A percentile compares a stretch with the other conserved stretches of the same genome.
Conservation (phyloP, 2,329 filamentous ascomycete species). For the Byssothecium circinans region DNA sequence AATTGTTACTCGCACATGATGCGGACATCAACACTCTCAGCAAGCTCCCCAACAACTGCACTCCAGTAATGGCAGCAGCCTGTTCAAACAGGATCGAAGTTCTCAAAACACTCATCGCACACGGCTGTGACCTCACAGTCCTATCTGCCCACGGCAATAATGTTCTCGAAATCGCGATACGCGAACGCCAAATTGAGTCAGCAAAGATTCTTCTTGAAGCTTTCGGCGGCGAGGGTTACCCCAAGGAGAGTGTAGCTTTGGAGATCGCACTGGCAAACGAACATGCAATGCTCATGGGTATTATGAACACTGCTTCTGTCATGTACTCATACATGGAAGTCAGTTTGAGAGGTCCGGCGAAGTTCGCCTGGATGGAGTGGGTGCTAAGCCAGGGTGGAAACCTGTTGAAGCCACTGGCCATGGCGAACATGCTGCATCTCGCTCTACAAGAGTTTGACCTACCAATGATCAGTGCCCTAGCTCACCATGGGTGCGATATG, state of each 20-base stretch:
- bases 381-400: conserved; percentile 21
- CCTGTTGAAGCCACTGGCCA: conserved; percentile 16
- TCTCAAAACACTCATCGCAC: conserved; percentile 12
- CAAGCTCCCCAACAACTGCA: conserved; percentile 8
- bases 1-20: conserved; percentile 18
- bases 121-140: conserved; percentile 13
- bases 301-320: conserved; percentile 14
- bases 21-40: conserved; percentile 18
- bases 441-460: conserved; percentile 14
- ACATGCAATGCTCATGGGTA: conserved; percentile 10
- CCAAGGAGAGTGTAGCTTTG: conserved; percentile 19
- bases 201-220: conserved; percentile 17
- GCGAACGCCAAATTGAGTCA: conserved; percentile 10
- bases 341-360: not conserved
- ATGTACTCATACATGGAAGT: conserved; percentile 14
- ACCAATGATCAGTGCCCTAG: conserved; percentile 15
- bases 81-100: conserved; percentile 11
- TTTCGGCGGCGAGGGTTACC: conserved; percentile 19
- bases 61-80: conserved; percentile 21
- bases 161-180: conserved; percentile 18
- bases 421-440: conserved; percentile 17
- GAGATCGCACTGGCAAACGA: conserved; percentile 20
- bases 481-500: conserved; percentile 16
- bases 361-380: conserved; percentile 24
- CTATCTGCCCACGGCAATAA: conserved; percentile 5